Percentiles rank a stretch among this genome's conserved stretches.
Evolutionary conservation across 2,329 filamentous ascomycete genomes (phyloP).

Genomic region (Clonostachys chloroleuca): DNA sequence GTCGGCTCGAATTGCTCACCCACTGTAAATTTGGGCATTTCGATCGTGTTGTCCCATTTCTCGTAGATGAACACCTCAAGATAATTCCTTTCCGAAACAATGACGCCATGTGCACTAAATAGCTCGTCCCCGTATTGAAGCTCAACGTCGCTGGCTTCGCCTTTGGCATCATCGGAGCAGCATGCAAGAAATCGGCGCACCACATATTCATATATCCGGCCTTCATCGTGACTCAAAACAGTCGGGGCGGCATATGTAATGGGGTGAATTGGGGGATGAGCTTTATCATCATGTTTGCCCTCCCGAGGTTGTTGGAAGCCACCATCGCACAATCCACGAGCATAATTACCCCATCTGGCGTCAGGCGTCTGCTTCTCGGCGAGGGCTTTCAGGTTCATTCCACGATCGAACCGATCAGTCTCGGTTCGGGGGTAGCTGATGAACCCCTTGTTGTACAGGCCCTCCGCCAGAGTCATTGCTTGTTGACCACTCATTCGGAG

Average conservation of each 20-base stretch:
- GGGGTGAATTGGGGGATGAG: constrained; percentile 94
- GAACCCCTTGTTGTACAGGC: constrained; percentile 87
- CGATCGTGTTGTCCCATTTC: constrained; percentile 85
- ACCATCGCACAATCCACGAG: constrained; percentile 68
- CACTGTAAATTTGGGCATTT: constrained; percentile 73
- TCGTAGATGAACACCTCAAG: constrained; percentile 95
- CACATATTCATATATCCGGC: constrained; percentile 86
- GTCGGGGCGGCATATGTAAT: constrained; percentile 74
- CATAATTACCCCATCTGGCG: constrained; percentile 74
- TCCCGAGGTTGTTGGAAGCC: constrained; percentile 77
- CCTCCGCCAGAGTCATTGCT: constrained; percentile 85
- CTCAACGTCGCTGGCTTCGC: constrained; percentile 79
- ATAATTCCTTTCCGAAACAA: constrained; percentile 86
- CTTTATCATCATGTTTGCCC: constrained; percentile 90
- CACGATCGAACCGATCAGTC: constrained; percentile 90
- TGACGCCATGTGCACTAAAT: constrained; percentile 79
- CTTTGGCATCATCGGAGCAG: constrained; percentile 90
- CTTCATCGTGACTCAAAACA: constrained; percentile 63
- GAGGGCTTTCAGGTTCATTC: constrained; percentile 76
- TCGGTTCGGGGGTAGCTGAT: constrained; percentile 98
- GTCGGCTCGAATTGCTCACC: constrained; percentile 84
- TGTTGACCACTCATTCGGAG: constrained; percentile 86
- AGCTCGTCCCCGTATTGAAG: constrained; percentile 78
- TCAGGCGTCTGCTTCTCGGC: constrained; percentile 82
- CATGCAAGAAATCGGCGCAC: constrained; percentile 89